Evolutionary conservation across 2,329 filamentous ascomycete genomes (phyloP).

Genomic region (Scytalidium lignicola): DNA sequence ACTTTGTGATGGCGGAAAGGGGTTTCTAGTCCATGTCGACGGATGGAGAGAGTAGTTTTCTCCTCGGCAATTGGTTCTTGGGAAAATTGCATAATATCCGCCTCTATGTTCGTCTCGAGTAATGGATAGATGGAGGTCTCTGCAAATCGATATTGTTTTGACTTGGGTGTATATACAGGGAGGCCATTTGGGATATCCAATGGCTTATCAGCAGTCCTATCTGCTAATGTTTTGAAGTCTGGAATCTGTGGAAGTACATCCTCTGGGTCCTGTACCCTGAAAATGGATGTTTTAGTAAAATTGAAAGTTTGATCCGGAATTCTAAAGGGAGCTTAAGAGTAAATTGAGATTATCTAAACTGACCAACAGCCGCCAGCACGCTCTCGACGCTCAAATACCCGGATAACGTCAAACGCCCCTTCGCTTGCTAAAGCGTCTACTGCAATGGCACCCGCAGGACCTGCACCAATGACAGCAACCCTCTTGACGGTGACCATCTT

Average conservation of each 20-base stretch:
- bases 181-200: conserved; percentile 40
- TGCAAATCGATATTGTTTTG: conserved; percentile 38
- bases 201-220: conserved; percentile 44
- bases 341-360: conserved; percentile 13
- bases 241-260: conserved; percentile 33
- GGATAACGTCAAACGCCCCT: conserved; percentile 50
- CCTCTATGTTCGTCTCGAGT: conserved; percentile 57
- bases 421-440: conserved; percentile 57
- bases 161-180: conserved; percentile 37
- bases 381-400: conserved; percentile 58
- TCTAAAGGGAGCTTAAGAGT: too few relatives aligned
- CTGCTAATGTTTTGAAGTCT: conserved; percentile 41
- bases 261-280: conserved; percentile 37
- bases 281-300: background rate
- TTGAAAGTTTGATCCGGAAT: too few relatives aligned
- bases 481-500: conserved; percentile 24
- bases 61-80: conserved; percentile 45
- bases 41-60: conserved; percentile 34
- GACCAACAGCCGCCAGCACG: conserved; percentile 58
- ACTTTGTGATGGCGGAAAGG: conserved; percentile 55
- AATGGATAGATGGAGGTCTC: conserved; percentile 55
- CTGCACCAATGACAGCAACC: conserved; percentile 57
- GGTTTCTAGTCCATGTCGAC: conserved; percentile 48
- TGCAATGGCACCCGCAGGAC: conserved; percentile 54
- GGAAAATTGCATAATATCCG: conserved; percentile 51